A percentile compares a stretch with the other conserved stretches of the same genome.
These are phyloP conservation scores for Hypoxylon fragiforme DNA, from an alignment of 495 filamentous ascomycete species.

Conservation along the genomic window DNA sequence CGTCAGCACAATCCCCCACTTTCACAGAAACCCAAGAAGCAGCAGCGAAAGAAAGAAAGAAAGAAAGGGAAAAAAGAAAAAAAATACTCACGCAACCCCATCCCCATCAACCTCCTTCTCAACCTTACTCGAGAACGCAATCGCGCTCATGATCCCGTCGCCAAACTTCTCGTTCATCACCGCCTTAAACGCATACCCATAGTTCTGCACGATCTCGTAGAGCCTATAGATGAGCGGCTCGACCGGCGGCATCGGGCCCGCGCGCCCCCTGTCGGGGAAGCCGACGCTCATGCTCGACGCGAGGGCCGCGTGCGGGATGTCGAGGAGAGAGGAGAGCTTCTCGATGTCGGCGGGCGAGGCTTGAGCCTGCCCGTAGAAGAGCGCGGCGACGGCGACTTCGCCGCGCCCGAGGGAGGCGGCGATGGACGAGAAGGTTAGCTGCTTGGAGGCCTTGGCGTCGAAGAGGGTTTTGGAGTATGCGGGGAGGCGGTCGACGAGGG, in stretches of 20 bases:
- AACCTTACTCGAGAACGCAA: constrained; percentile 88
- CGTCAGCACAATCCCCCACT: too few species aligned
- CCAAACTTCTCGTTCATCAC: constrained; percentile 98
- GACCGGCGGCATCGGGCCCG: constrained; percentile 88
- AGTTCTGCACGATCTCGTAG: constrained; percentile 98
- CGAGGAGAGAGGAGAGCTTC: constrained; percentile 69
- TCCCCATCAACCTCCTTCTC: constrained; percentile 92
- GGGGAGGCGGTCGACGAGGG: constrained; percentile 59
- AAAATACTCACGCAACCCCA: constrained; percentile 54
- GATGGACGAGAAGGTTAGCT: constrained; percentile 81
- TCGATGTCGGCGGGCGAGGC: constrained; percentile 77
- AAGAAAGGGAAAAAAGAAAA: too few species aligned
- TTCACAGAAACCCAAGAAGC: too few species aligned
- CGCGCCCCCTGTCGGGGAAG: constrained; percentile 81
- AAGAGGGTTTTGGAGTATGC: constrained; percentile 76
- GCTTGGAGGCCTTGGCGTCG: constrained; percentile 73
- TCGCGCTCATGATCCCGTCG: constrained; percentile 98
- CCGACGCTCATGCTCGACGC: constrained; percentile 65
- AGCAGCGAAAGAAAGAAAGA: too few species aligned
- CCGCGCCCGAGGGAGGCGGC: constrained; percentile 74
- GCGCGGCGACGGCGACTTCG: constrained; percentile 87
- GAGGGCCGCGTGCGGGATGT: constrained; percentile 60
- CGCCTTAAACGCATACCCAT: constrained; percentile 96
- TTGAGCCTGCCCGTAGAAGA: constrained; percentile 93
- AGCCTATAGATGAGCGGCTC: constrained; percentile 93